Base-by-base conservation (phyloP, 345 rosid genomes). In the Salix purpurea region DNA sequence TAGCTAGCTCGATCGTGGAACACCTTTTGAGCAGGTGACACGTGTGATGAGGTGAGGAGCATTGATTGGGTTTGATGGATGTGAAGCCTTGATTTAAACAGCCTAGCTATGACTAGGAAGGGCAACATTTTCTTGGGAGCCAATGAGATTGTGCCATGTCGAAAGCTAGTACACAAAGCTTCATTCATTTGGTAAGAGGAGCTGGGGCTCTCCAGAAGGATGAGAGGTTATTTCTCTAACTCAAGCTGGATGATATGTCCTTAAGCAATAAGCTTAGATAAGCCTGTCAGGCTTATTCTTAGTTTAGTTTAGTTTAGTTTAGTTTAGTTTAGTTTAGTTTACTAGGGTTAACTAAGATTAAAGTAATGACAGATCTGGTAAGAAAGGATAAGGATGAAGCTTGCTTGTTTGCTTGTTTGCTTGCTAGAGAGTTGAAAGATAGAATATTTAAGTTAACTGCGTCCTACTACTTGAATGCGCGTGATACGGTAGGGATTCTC, bases 351-450 rank as follows among this genome's bases (percentile, higher is more conserved):
- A 75, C 71, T 39, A 1, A 26, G 80, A 83, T 74, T 74, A 81
- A 58, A 79, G 73, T 70, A 72, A 42, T 46, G 73, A 42, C 68
- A 62, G 66, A 30, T 66, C 36, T 66, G 69, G 76, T 77, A 82
- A 80, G 73, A 72, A 84, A 24, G 87, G 91, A 88, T 88, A 88
- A 86, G 89, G 89, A 86, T 84, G 88, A 78, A 77, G 79, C 39
- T 21, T 56, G 56, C 3, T 7, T 56, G 46, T 2, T 34, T 56
- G 79, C 3, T 19, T 56, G 56, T 1, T 7, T 56, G 56, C 3
- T 34, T 56, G 56, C 3, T 7, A 68, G 54, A 11, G 54, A 40
- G 46, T 37, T 40, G 0, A 44, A 40, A 46, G 64, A 36, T 7
- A 34, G 37, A 34, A 34, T 34, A 34, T 44, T 72, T 69, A 69